Percentiles rank a stretch among this genome's conserved stretches.
Evolutionary conservation across 2,329 filamentous ascomycete genomes (phyloP).

Genomic region (Fusarium fracticaudum): DNA sequence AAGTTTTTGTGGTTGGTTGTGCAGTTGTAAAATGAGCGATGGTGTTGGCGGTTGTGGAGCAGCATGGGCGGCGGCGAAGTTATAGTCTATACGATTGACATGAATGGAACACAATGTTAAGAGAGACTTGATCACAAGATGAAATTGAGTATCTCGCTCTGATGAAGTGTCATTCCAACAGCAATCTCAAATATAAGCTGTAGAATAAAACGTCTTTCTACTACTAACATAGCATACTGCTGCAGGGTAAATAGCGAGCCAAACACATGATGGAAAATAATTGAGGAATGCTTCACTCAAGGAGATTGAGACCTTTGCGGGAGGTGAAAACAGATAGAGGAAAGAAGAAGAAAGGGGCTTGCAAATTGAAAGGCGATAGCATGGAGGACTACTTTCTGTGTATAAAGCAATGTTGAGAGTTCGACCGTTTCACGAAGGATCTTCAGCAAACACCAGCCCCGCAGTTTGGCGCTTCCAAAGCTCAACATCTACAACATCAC

Average conservation of each 20-base stretch:
- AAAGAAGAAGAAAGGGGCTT: not conserved
- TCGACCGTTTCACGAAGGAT: not conserved
- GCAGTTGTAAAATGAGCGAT: not conserved
- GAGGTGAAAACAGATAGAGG: too few relatives aligned
- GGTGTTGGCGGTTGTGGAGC: not conserved
- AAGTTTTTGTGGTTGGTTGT: not conserved
- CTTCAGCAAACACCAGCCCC: slow-evolving; percentile 13
- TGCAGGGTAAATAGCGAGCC: not conserved
- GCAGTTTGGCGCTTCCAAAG: not conserved
- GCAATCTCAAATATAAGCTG: too few relatives aligned
- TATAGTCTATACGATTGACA: not conserved
- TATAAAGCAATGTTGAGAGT: not conserved
- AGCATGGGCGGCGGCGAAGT: not conserved
- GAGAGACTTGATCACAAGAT: not conserved
- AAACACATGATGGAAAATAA: too few relatives aligned
- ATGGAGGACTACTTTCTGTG: fast-evolving
- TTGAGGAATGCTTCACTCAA: too few relatives aligned
- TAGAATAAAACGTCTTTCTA: not conserved
- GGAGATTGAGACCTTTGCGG: too few relatives aligned
- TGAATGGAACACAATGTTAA: not conserved
- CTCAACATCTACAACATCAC: slow-evolving; percentile 8
- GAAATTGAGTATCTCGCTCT: fast-evolving
- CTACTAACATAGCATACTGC: not conserved
- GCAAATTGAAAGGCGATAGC: not conserved
- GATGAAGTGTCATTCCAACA: not conserved